Evolutionary conservation across 169 alveolate species (phyloP).

Genomic region (Hepatocystis sp.): DNA sequence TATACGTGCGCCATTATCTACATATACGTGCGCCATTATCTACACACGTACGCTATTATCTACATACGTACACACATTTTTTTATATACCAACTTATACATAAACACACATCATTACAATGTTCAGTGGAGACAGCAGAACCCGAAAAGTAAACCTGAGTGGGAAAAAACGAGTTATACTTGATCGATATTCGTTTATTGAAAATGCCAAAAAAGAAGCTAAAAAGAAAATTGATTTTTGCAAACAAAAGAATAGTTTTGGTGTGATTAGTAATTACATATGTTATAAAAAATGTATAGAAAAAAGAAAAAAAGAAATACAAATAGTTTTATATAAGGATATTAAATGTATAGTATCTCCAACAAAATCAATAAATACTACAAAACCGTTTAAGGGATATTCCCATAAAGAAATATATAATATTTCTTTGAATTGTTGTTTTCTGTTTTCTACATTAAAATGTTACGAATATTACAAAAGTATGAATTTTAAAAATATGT

Average conservation of each 20-base stretch:
- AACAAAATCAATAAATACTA: no score
- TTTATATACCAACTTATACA: no score
- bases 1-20: no score
- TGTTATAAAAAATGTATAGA: slow-evolving; percentile 35
- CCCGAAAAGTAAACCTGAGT: slow-evolving; percentile 52
- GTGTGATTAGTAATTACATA: slow-evolving; percentile 16
- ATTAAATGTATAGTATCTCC: slow-evolving; percentile 25
- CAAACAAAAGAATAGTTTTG: slow-evolving; percentile 42
- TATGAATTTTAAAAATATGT: slow-evolving; percentile 24
- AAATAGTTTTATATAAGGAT: slow-evolving; percentile 17
- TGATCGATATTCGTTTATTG: slow-evolving; percentile 50
- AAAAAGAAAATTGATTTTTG: slow-evolving; percentile 20
- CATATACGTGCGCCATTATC: no score
- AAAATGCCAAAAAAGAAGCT: slow-evolving; percentile 51
- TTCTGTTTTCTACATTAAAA: slow-evolving; percentile 24
- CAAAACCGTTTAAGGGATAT: no score
- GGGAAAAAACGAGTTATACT: slow-evolving; percentile 66
- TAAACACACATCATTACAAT: no score
- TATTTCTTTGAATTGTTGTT: slow-evolving; percentile 31
- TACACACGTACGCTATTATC: no score
- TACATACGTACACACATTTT: no score
- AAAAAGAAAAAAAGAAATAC: slow-evolving; percentile 30
- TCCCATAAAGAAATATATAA: no score
- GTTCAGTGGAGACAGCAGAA: slow-evolving; percentile 71
- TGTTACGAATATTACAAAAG: slow-evolving; percentile 36